Evolutionary conservation across 495 filamentous ascomycete species (phyloP).

Genomic region (Penicillium robsamsonii): DNA sequence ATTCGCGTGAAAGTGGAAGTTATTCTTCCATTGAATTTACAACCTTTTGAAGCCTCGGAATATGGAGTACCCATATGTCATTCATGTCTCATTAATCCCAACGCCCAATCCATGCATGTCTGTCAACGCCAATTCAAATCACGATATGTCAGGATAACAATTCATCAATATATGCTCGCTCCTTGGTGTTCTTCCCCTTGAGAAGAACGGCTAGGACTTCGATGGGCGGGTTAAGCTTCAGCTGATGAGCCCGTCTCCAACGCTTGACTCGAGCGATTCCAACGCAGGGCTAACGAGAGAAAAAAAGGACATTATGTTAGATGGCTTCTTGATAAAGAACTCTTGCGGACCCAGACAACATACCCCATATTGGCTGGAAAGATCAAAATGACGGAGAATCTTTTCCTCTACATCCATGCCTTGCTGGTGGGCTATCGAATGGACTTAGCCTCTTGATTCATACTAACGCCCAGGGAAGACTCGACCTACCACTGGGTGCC

Average conservation of each 20-base stretch:
- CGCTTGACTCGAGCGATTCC: constrained; percentile 78
- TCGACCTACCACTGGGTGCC: constrained; percentile 47
- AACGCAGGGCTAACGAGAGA: constrained; percentile 68
- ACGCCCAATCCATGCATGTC: constrained; percentile 4
- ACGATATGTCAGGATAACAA: constrained; percentile 52
- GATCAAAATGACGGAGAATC: constrained; percentile 84
- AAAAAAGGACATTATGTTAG: neutral
- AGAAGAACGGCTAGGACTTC: constrained; percentile 88
- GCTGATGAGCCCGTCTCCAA: constrained; percentile 78
- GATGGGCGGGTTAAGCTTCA: constrained; percentile 81
- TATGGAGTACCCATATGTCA: neutral
- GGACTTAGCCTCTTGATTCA: constrained; percentile 7
- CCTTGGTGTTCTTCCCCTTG: constrained; percentile 54
- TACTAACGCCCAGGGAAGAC: neutral
- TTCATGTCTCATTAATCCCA: constrained; percentile 2
- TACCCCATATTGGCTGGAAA: constrained; percentile 86
- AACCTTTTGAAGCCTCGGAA: neutral
- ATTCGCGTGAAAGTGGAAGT: neutral
- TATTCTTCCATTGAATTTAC: neutral
- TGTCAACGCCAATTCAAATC: constrained; percentile 1
- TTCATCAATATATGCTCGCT: constrained; percentile 79
- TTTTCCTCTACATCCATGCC: constrained; percentile 73
- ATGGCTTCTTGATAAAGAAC: constrained; percentile 8
- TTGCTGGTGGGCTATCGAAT: constrained; percentile 64
- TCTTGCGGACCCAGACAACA: constrained; percentile 32